Percentiles rank a stretch among this genome's conserved stretches.
Evolutionary conservation across 2,329 filamentous ascomycete genomes (phyloP).

Genomic region (Penicillium sp.): DNA sequence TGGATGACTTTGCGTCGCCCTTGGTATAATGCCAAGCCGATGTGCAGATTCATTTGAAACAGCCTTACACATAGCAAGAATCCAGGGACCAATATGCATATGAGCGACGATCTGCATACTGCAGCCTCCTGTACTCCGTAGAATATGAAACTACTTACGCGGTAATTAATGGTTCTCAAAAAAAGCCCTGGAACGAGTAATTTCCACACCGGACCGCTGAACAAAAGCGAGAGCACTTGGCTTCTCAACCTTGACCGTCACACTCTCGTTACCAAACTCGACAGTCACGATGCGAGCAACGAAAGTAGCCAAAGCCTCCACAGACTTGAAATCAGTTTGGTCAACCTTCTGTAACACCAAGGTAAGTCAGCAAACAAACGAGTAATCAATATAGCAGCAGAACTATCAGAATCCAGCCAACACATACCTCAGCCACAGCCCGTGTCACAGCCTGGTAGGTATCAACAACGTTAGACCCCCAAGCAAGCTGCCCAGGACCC

Average conservation of each 20-base stretch:
- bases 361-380: slow-evolving; percentile 11
- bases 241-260: slow-evolving; percentile 51
- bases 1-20: not conserved
- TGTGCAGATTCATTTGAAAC: not conserved
- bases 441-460: slow-evolving; percentile 43
- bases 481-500: slow-evolving; percentile 34
- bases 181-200: slow-evolving; percentile 48
- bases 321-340: slow-evolving; percentile 49
- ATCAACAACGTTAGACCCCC: slow-evolving; percentile 35
- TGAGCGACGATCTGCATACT: not conserved
- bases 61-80: not conserved
- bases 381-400: not conserved
- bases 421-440: slow-evolving; percentile 40
- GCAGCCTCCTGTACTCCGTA: not conserved
- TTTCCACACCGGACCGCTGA: slow-evolving; percentile 49
- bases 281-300: slow-evolving; percentile 49
- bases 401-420: not conserved
- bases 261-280: slow-evolving; percentile 46
- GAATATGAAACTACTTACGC: not conserved
- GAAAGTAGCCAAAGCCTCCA: slow-evolving; percentile 52
- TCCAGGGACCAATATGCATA: not conserved
- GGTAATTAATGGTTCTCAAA: slow-evolving; percentile 32
- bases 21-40: not conserved
- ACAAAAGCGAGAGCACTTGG: slow-evolving; percentile 53
- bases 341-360: slow-evolving; percentile 43